These are phyloP conservation scores for Acanthamoeba lenticulata DNA, from an alignment of 208 protist species.

Conservation along the genomic window DNA sequence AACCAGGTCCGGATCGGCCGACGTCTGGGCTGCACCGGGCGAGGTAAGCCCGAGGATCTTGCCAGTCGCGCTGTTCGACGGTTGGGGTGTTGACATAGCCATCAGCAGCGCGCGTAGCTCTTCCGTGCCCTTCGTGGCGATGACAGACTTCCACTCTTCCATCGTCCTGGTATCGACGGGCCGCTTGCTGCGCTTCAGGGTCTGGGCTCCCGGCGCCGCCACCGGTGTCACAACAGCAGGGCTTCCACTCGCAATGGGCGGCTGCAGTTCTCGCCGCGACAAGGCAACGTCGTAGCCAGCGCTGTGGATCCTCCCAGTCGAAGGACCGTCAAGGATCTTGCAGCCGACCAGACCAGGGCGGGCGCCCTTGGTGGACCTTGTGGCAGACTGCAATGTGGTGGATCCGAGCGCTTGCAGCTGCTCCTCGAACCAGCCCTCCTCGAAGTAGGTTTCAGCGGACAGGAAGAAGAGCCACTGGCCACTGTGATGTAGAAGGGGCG, in stretches of 20 bases:
- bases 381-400: not conserved
- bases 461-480: slow-evolving; percentile 35
- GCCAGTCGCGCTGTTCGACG: not conserved
- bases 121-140: not conserved
- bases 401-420: not conserved
- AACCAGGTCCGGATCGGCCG: too few species aligned
- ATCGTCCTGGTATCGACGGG: not conserved
- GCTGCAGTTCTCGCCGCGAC: not conserved
- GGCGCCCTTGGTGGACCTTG: not conserved
- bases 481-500: too few species aligned
- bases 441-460: slow-evolving; percentile 4
- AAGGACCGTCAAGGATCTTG: not conserved
- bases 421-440: slow-evolving; percentile 35
- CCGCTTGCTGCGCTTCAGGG: not conserved
- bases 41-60: not conserved
- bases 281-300: slow-evolving; percentile 33
- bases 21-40: not conserved
- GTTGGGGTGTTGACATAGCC: not conserved
- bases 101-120: not conserved
- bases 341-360: not conserved
- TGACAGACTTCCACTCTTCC: not conserved
- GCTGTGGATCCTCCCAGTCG: not conserved
- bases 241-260: not conserved
- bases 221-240: not conserved
- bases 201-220: not conserved